Base-by-base conservation (phyloP, 305 asterid species). In the Fraxinus floribunda region DNA sequence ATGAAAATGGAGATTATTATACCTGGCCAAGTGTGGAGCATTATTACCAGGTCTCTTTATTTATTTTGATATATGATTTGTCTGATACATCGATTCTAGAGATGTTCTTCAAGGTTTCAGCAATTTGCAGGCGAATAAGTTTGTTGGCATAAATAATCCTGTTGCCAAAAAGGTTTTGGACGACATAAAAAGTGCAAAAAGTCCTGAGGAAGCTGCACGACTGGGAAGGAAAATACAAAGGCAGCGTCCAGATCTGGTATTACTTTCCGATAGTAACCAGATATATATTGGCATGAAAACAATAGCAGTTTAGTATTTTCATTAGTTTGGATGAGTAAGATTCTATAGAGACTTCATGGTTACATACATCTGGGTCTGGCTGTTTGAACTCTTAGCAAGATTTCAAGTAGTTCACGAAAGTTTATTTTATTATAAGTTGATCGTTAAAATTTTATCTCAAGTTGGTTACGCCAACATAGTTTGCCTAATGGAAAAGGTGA, bases 151-250 rank as follows among this genome's bases (percentile, higher is more conserved):
- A 75, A 86, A 87, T 82, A 92, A 93, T 82, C 94, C 94, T 55
- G 81, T 83, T 72, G 98, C 98, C 55, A 87, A 78, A 49, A 85
- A 73, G 32, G 87, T 91, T 80, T 86, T 93, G 64, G 89, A 91
- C 83, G 92, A 91, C 83, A 89, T 96, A 79, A 94, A 92, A 86
- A 83, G 79, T 38, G 94, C 95, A 57, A 90, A 89, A 90, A 96
- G 99, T 78, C 98, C 99, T 0, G 99, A 96, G 91, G 99, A 96
- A 91, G 99, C 99, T 74, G 98, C 98, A 80, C 91, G 98, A 55
- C 36, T 96, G 32, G 99, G 99, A 88, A 91, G 99, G 88, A 92
- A 87, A 89, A 88, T 90, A 60, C 98, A 91, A 91, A 91, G 93
- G 91, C 92, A 90, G 83, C 88, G 7, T 18, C 97, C 97, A 2